Base-by-base conservation (phyloP, 164 flowering plant genomes). In the Sedum album region DNA sequence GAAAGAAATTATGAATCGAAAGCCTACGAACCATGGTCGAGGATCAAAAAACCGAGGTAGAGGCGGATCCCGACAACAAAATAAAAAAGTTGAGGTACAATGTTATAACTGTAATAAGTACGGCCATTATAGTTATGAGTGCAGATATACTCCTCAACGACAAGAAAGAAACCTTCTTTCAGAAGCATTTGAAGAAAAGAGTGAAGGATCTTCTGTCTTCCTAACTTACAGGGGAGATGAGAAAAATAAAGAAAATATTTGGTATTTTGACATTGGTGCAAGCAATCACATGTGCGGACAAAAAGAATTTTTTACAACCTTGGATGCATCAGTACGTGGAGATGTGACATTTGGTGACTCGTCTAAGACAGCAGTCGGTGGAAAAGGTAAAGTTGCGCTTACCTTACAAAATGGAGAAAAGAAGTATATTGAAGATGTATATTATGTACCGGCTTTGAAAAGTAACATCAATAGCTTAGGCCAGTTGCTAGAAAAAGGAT, bases 71-170 rank as follows among this genome's bases (percentile, higher is more conserved):
- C 23, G 20, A 4, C 35, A 35, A 33, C 36, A 38, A 64, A 44
- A 44, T 28, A 15, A 4, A 4, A 64, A 64, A 31, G 31, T 44
- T 18, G 13, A 64, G 4, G 9, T 64, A 2, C 66, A 64, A 36
- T 64, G 39, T 62, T 62, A 36, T 35, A 64, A 64, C 35, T 64
- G 42, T 38, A 64, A 64, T 4, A 64, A 36, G 38, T 64, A 64
- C 35, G 46, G 66, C 0, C 66, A 64, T 31, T 64, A 13, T 21
- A 64, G 42, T 18, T 28, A 64, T n/a, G 66, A 64, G 13, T 64
- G 66, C 33, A 31, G 20, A 62, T 35, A 35, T 7, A 31, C 35
- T 28, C 21, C 35, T 11, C 13, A 33, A 9, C 17, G 15, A 10
- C 11, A 62, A 26, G 35, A 26, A 26, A 11, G 66, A 28, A 31